Base-by-base conservation (phyloP, 345 rosid species). In the Rhizophora apiculata region DNA sequence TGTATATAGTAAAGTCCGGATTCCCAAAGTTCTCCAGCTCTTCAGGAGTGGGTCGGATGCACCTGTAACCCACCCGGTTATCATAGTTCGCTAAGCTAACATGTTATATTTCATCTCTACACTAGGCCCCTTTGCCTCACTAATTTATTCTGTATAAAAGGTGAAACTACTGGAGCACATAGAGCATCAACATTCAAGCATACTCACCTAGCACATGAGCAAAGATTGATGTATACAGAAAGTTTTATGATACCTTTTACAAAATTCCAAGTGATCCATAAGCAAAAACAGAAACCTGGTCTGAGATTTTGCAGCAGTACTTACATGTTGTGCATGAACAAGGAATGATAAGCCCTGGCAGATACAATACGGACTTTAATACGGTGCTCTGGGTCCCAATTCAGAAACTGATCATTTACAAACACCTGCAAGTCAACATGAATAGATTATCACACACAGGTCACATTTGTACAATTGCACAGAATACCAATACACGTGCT, bases 241-340 rank as follows among this genome's bases (percentile, higher is more conserved):
- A 31, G 5, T 8, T 11, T 7, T 5, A 53, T 26, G 15, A 19
- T 46, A 9, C 32, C 30, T 6, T 43, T 48, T 4, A 43, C 16
- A 46, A 6, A 19, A n/a, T 22, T 29, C 49, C 18, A 43, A 11
- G 49, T 0, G 5, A 43, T 43, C 49, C 49, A 43, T 43, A 43
- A 13, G 24, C 51, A 64, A 29, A 46, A 21, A 48, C 34, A 21
- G 30, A 56, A 56, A n/a, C 46, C 36, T 69, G 21, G 3, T n/a
- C 19, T 26, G 27, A 19, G 43, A 1, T 27, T 39, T 29, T 20
- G 39, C 21, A 11, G 63, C 18, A 0, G 36, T 55, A 89, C 97
- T 88, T 86, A 95, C 99, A 95, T 92, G 88, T 92, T 95, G 81
- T 95, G 96, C 99, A 95, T 95, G 81, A 95, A 92, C 82, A 95